These are phyloP conservation scores for Botrytis tulipae DNA, from an alignment of 2,329 filamentous ascomycete genomes.

Conservation along the genomic window DNA sequence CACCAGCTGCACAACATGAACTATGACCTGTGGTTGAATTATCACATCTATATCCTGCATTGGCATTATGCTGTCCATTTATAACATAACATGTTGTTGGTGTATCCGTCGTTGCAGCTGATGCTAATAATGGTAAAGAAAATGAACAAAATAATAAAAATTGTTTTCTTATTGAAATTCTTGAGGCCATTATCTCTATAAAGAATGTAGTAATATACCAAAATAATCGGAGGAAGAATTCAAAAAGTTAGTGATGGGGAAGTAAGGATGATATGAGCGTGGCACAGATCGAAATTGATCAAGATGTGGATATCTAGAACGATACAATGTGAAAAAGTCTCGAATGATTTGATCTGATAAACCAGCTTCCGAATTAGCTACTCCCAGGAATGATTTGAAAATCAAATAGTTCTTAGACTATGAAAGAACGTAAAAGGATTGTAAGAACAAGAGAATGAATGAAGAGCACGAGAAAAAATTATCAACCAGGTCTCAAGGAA, in stretches of 20 bases:
- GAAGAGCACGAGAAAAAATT: background rate
- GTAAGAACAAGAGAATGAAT: background rate
- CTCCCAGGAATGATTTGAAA: background rate
- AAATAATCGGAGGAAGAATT: background rate
- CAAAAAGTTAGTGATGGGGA: background rate
- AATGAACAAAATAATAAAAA: conserved; percentile 13
- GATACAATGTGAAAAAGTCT: background rate
- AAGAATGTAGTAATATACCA: background rate
- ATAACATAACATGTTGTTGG: conserved; percentile 30
- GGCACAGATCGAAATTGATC: background rate
- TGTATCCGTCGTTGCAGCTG: conserved; percentile 1
- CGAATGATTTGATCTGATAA: background rate
- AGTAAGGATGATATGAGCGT: background rate
- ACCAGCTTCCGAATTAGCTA: background rate
- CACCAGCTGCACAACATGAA: conserved; percentile 27
- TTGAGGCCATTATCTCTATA: conserved; percentile 3
- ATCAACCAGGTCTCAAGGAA: background rate
- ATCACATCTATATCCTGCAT: conserved; percentile 27
- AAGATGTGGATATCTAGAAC: background rate
- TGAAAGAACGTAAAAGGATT: background rate
- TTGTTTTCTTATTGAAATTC: background rate
- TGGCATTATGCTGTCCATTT: conserved; percentile 22
- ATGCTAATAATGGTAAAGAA: background rate
- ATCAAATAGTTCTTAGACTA: background rate
- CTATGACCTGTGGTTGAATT: conserved; percentile 30